phyloP scores from a whole-genome alignment of 371 early-diverging fungal species.

The Chytridiales sp. region DNA sequence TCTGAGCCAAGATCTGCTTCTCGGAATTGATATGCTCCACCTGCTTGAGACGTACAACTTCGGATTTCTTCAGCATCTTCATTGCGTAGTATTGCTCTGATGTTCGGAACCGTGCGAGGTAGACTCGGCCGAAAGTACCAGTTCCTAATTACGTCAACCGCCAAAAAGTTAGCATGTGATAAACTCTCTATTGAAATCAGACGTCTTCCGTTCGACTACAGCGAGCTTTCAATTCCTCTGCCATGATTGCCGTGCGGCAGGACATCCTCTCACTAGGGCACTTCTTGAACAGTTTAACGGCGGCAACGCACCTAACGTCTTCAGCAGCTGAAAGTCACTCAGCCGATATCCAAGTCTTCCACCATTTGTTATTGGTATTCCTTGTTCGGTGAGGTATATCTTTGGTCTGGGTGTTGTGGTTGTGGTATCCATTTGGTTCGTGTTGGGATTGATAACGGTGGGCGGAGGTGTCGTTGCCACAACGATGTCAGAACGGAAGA shows the following conservation, averaged over 20 bases:
- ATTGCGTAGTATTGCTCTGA: conserved; percentile 82
- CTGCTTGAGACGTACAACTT: conserved; percentile 90
- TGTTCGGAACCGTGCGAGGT: conserved; percentile 67
- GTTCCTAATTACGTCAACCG: conserved; percentile 60
- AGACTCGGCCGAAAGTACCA: conserved; percentile 90
- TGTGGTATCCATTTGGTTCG: too few relatives aligned
- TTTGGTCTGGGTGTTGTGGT: too few relatives aligned
- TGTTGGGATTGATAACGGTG: too few relatives aligned
- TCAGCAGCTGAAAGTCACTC: conserved; percentile 58
- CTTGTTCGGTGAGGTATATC: too few relatives aligned
- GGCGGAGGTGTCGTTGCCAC: too few relatives aligned
- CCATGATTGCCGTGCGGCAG: neutral
- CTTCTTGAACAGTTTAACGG: neutral
- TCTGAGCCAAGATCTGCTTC: conserved; percentile 83
- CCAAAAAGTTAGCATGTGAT: neutral
- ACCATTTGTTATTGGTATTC: conserved; percentile 41
- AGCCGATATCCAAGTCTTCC: conserved; percentile 40
- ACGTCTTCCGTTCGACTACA: neutral
- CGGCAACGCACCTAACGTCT: conserved; percentile 57
- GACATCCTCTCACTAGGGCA: neutral
- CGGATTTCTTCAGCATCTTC: conserved; percentile 90
- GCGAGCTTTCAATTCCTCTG: neutral
- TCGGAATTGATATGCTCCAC: conserved; percentile 97
- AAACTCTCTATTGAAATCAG: neutral
- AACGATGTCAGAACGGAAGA: too few relatives aligned